Evolutionary conservation across 768 basidiomycete species (phyloP).

Genomic region (Crassisporium funariophilum): DNA sequence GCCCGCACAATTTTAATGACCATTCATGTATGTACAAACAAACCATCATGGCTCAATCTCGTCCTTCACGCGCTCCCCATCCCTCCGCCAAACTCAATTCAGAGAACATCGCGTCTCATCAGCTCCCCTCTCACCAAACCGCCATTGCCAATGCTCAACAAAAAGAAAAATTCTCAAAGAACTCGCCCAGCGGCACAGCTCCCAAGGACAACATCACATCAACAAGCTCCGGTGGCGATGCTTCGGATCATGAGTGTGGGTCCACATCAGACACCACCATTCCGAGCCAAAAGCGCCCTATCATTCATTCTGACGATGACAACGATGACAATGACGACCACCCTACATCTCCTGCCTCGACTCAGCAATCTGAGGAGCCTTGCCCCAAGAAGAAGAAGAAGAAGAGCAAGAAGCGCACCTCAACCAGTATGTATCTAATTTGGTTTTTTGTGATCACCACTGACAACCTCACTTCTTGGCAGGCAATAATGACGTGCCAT

Average conservation of each 20-base stretch:
- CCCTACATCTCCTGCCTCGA: not conserved
- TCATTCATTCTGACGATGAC: not conserved
- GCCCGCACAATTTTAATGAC: not conserved
- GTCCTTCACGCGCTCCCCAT: not conserved
- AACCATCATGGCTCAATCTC: not conserved
- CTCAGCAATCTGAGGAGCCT: not conserved
- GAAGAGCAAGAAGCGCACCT: slow-evolving; percentile 5
- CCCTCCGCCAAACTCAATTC: slow-evolving; percentile 8
- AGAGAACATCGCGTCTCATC: slow-evolving; percentile 1
- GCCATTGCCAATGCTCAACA: slow-evolving; percentile 2
- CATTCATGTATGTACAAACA: not conserved
- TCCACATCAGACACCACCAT: not conserved
- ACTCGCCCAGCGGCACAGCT: not conserved
- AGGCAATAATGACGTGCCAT: not conserved
- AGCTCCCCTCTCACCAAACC: slow-evolving; percentile 2
- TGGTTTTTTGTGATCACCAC: not conserved
- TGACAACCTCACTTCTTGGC: not conserved
- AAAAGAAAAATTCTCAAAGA: not conserved
- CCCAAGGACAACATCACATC: not conserved
- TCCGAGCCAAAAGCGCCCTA: not conserved
- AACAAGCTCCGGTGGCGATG: not conserved
- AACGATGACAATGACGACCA: not conserved
- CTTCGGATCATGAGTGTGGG: not conserved
- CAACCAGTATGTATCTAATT: not conserved
- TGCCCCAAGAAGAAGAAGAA: not conserved